These are phyloP conservation scores for Peronospora farinosa DNA, from an alignment of 352 stramenopile species.

Conservation along the genomic window DNA sequence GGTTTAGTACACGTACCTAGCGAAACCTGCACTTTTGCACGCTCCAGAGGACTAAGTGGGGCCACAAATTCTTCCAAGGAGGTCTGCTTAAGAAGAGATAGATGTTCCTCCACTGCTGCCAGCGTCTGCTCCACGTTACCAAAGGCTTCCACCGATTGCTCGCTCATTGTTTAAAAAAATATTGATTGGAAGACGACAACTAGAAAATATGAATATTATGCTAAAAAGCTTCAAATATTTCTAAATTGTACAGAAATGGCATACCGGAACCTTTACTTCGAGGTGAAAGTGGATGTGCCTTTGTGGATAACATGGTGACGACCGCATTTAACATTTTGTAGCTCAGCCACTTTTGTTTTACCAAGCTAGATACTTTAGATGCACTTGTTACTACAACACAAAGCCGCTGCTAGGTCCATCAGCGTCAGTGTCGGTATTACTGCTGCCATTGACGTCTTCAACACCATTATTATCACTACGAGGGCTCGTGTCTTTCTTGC, in stretches of 20 bases:
- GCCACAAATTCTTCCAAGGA: conserved; percentile 55
- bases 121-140: conserved; percentile 75
- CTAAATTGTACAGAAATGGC: no score
- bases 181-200: neutral
- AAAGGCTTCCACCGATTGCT: conserved; percentile 57
- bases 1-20: conserved; percentile 41
- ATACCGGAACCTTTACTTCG: no score
- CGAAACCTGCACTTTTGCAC: conserved; percentile 80
- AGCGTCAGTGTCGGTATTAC: neutral
- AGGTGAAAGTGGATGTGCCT: no score
- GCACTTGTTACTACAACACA: conserved; percentile 13
- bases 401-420: conserved; percentile 12
- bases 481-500: conserved; percentile 29
- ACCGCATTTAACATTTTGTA: no score
- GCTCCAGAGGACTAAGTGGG: conserved; percentile 58
- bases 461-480: conserved; percentile 1
- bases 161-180: conserved; percentile 32
- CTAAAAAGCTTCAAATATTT: no score
- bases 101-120: conserved; percentile 62
- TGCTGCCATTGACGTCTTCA: conserved; percentile 4
- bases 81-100: conserved; percentile 48
- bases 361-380: neutral
- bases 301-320: no score
- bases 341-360: neutral
- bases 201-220: no score